Percentiles rank a stretch among this genome's conserved stretches.
phyloP scores from a whole-genome alignment of 352 stramenopile genomes.

The Phytophthora constricta region DNA sequence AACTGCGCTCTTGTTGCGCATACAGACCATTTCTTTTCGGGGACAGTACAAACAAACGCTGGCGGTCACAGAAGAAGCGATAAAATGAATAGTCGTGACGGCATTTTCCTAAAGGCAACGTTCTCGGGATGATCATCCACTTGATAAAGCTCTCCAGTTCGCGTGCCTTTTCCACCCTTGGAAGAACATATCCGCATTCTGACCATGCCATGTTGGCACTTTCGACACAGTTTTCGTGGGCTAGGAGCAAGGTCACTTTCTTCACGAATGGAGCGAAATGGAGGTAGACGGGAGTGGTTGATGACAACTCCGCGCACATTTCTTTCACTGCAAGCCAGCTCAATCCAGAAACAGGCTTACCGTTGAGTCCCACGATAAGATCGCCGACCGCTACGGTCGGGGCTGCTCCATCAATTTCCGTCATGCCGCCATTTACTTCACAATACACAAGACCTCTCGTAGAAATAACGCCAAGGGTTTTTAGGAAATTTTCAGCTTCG shows the following conservation, averaged over 20 bases:
- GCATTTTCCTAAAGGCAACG: conserved; percentile 62
- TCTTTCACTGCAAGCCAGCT: conserved; percentile 52
- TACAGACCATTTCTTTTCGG: conserved; percentile 56
- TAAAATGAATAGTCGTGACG: conserved; percentile 62
- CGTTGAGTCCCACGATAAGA: conserved; percentile 71
- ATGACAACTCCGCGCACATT: conserved; percentile 42
- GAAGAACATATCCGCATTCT: conserved; percentile 57
- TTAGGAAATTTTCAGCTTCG: conserved; percentile 45
- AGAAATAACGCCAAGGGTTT: conserved; percentile 44
- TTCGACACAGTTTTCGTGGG: conserved; percentile 68
- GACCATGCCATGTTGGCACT: conserved; percentile 70
- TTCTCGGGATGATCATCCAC: conserved; percentile 65
- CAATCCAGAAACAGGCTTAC: conserved; percentile 46
- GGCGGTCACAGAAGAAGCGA: conserved; percentile 65
- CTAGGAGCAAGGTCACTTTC: conserved; percentile 41
- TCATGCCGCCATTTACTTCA: conserved; percentile 20
- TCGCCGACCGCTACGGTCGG: conserved; percentile 52
- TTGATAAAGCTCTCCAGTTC: conserved; percentile 73
- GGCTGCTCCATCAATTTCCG: conserved; percentile 5
- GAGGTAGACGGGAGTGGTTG: conserved; percentile 47
- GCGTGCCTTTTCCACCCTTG: conserved; percentile 53
- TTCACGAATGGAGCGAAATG: conserved; percentile 49
- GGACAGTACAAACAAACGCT: conserved; percentile 62
- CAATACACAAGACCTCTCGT: conserved; percentile 47
- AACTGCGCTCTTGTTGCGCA: conserved; percentile 39